Base-by-base conservation (phyloP, 176 grass and related monocot genomes). In the Melocanna baccifera region DNA sequence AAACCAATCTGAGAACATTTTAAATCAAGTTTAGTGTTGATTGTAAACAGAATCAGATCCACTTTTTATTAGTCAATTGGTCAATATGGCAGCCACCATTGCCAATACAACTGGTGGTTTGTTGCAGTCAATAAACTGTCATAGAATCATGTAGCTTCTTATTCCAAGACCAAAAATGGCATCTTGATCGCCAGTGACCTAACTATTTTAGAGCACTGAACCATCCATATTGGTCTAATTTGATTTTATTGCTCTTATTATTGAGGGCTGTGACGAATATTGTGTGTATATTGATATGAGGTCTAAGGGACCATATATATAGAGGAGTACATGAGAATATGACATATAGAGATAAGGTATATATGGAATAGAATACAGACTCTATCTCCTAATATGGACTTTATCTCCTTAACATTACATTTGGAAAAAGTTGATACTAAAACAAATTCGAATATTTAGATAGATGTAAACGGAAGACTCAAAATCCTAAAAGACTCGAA, bases 1-100 rank as follows among this genome's bases (percentile, higher is more conserved):
- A 80, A 67, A 67, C 40, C 57, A 85, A 80, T 67, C 16, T 69
- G 62, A 66, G 32, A 79, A 40, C 47, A 68, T 36, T 47, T 58
- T 51, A 76, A 47, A 66, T 69, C 47, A 81, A 62, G 7, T 67
- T 64, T 25, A 12, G 16, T 56, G 69, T 76, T 29, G 15, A 37
- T 83, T 73, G 5, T 18, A 81, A 72, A 28, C 46, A 63, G 62
- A 84, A 64, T 30, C 4, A 64, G 20, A 56, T 63, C 45, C 28
- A 51, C 18, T 52, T 46, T 86, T 62, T 39, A 59, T 84, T 75
- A 50, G 64, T 56, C 46, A 40, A 69, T 78, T 62, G 22, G 9
- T 30, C 74, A 77, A 80, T 58, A 84, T 46, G 34, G 43, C 62
- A 48, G 78, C 4, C 67, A 59, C 13, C 67, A 52, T n/a, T 64